Evolutionary conservation across 169 alveolate species (phyloP).

Genomic region (Babesia ovata): DNA sequence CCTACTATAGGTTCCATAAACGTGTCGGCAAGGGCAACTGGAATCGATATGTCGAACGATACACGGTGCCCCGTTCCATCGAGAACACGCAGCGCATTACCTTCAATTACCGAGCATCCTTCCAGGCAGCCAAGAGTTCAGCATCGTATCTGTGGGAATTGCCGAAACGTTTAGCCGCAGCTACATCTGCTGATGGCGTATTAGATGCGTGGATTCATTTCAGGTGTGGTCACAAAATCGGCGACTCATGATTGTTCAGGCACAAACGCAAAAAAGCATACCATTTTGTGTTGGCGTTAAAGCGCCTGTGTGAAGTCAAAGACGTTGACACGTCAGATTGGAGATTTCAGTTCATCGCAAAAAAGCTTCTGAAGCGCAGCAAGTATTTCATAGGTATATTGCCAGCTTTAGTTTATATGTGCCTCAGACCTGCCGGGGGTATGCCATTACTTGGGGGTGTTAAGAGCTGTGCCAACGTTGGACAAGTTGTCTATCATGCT

Average conservation of each 20-base stretch:
- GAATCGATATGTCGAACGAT: conserved; percentile 80
- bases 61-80: conserved; percentile 73
- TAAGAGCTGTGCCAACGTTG: conserved; percentile 77
- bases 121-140: conserved; percentile 74
- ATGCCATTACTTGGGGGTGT: conserved; percentile 72
- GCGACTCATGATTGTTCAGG: conserved; percentile 6
- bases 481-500: conserved; percentile 71
- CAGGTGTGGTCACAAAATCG: conserved; percentile 27
- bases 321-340: conserved; percentile 79
- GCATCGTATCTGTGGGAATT: conserved; percentile 75
- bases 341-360: conserved; percentile 77
- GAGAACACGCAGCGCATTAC: conserved; percentile 79
- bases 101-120: conserved; percentile 76
- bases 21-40: conserved; percentile 82
- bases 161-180: conserved; percentile 78
- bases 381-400: conserved; percentile 70
- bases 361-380: conserved; percentile 61
- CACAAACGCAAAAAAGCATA: conserved; percentile 75
- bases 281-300: conserved; percentile 75
- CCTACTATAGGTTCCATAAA: conserved; percentile 84
- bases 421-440: conserved; percentile 76
- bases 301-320: conserved; percentile 78
- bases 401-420: no score
- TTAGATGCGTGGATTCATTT: conserved; percentile 78
- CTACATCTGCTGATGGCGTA: conserved; percentile 80